phyloP scores from a whole-genome alignment of 768 basidiomycete species.

The Zangia roseola region DNA sequence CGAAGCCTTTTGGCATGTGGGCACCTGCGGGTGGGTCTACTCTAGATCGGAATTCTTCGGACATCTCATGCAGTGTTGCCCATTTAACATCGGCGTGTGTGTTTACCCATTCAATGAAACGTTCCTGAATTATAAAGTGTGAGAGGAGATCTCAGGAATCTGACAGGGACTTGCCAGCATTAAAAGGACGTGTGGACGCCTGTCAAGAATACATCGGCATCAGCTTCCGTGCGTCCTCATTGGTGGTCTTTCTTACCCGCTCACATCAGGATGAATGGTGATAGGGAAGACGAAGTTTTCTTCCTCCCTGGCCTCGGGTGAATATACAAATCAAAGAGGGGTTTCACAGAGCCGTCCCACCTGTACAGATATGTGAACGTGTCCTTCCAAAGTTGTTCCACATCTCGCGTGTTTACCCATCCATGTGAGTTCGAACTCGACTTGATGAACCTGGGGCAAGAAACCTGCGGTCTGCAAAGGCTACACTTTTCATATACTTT shows the following conservation, averaged over 20 bases:
- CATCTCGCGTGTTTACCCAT: conserved; percentile 65
- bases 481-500: neutral
- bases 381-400: conserved; percentile 76
- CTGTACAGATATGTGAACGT: conserved; percentile 68
- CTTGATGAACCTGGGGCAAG: conserved; percentile 60
- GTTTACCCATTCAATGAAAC: conserved; percentile 75
- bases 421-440: conserved; percentile 67
- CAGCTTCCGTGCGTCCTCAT: neutral
- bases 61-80: conserved; percentile 71
- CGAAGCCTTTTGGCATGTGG: conserved; percentile 51
- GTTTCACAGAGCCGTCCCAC: conserved; percentile 25
- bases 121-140: conserved; percentile 41
- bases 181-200: conserved; percentile 67
- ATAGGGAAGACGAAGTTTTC: conserved; percentile 71
- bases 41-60: conserved; percentile 56
- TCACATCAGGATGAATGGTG: conserved; percentile 78
- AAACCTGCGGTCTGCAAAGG: neutral
- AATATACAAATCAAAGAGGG: neutral
- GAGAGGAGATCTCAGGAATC: neutral
- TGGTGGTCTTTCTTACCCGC: conserved; percentile 45
- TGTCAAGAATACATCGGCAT: conserved; percentile 21
- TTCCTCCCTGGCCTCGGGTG: conserved; percentile 45
- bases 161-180: conserved; percentile 52
- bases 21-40: conserved; percentile 48
- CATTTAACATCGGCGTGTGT: conserved; percentile 67